Evolutionary conservation across 768 basidiomycete species (phyloP).

Genomic region (Nidula microcarpa): DNA sequence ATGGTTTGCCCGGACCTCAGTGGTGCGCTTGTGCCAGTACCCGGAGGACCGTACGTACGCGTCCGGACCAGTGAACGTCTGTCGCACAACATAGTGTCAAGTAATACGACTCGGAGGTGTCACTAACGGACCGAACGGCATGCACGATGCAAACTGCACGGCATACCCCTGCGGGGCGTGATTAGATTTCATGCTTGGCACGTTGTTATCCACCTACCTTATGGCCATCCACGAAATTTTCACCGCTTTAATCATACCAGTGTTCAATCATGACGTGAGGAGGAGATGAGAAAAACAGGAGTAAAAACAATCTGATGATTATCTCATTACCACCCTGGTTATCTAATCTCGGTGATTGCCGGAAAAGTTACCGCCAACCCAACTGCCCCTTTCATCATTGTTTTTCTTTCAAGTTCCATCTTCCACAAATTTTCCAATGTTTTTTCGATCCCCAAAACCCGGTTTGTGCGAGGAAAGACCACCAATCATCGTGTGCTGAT

Average conservation of each 20-base stretch:
- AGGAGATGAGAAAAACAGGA: constrained; percentile 7
- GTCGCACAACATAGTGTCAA: background rate
- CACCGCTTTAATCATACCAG: background rate
- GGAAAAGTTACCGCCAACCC: constrained; percentile 14
- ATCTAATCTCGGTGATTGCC: constrained; percentile 24
- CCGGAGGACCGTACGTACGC: background rate
- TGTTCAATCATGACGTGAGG: background rate
- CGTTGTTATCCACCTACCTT: background rate
- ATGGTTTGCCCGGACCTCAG: no score
- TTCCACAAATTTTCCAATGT: no score
- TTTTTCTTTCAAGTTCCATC: no score
- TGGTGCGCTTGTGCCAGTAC: no score
- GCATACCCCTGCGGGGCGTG: background rate
- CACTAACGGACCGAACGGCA: no score
- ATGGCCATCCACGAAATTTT: background rate
- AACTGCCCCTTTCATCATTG: background rate
- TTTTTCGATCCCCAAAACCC: no score
- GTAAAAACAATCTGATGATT: background rate
- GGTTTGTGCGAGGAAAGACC: no score
- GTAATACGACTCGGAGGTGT: no score
- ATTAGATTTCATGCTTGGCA: background rate
- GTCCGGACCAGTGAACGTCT: background rate
- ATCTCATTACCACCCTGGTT: constrained; percentile 1
- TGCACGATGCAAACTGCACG: background rate
- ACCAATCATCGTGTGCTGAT: no score